A percentile compares a stretch with the other conserved stretches of the same genome.
Evolutionary conservation across 306 rosid genomes (phyloP).

Genomic region (Fagus sylvatica): DNA sequence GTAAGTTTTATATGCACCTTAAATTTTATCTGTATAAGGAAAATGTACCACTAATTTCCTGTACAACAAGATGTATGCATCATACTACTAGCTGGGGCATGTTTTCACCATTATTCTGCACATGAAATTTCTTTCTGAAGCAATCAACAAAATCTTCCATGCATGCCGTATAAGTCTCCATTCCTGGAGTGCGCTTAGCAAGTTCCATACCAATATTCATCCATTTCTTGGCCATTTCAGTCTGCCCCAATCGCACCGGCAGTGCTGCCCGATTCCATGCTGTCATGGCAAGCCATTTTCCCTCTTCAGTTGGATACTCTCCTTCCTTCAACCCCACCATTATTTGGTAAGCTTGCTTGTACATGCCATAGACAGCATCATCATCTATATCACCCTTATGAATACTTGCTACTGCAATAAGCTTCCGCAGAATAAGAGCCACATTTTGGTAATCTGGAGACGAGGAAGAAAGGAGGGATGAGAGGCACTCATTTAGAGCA

Average conservation of each 20-base stretch:
- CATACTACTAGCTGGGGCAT: slow-evolving; percentile 24
- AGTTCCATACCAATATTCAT: slow-evolving; percentile 75
- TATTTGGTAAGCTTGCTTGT: slow-evolving; percentile 71
- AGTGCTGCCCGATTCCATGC: slow-evolving; percentile 93
- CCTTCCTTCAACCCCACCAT: slow-evolving; percentile 91
- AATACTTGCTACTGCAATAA: slow-evolving; percentile 58
- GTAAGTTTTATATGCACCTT: neutral
- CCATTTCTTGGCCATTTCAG: slow-evolving; percentile 81
- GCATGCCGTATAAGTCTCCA: slow-evolving; percentile 78
- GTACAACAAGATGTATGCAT: slow-evolving; percentile 17
- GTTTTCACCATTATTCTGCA: slow-evolving; percentile 25
- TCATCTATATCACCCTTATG: slow-evolving; percentile 83
- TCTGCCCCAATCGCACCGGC: slow-evolving; percentile 77
- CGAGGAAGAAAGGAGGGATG: slow-evolving; percentile 68
- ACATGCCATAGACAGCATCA: slow-evolving; percentile 67
- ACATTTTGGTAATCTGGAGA: slow-evolving; percentile 65
- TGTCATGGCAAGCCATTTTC: slow-evolving; percentile 92
- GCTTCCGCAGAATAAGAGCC: slow-evolving; percentile 77
- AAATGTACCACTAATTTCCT: slow-evolving; percentile 4
- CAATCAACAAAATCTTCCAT: slow-evolving; percentile 70
- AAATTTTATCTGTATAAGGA: neutral
- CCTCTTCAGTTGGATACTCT: slow-evolving; percentile 84
- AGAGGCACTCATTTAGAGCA: slow-evolving; percentile 81
- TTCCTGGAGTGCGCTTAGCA: slow-evolving; percentile 74
- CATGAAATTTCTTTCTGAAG: slow-evolving; percentile 43